These are phyloP conservation scores for Tulasnella sp. DNA, from an alignment of 768 basidiomycete genomes.

Conservation along the genomic window DNA sequence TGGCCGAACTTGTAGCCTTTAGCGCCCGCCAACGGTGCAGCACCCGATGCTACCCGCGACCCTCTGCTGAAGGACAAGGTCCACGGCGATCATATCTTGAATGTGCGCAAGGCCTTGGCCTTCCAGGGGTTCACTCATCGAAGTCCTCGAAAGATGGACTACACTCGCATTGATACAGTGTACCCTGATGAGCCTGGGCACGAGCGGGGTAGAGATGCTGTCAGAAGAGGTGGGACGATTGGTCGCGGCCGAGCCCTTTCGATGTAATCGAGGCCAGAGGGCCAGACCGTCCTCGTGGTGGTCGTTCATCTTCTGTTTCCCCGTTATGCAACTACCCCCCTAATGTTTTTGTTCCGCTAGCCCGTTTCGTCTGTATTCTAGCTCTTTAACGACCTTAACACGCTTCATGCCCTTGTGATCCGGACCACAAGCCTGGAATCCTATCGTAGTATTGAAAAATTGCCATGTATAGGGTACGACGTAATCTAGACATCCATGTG, in stretches of 20 bases:
- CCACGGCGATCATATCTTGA: constrained; percentile 79
- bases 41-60: constrained; percentile 79
- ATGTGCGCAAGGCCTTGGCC: constrained; percentile 83
- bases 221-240: constrained; percentile 53
- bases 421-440: background rate
- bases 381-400: constrained; percentile 6
- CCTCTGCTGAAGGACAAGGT: constrained; percentile 78
- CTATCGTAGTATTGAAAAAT: background rate
- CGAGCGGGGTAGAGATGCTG: constrained; percentile 46
- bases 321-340: background rate
- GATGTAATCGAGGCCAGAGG: constrained; percentile 41
- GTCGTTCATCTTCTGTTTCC: too few species aligned
- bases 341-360: background rate
- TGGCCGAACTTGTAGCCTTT: constrained; percentile 50
- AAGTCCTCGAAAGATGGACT: constrained; percentile 71
- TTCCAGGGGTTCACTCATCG: constrained; percentile 90
- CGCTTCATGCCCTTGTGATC: background rate
- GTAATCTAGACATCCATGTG: background rate
- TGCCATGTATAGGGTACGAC: background rate
- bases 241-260: constrained; percentile 78
- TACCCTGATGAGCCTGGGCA: constrained; percentile 44
- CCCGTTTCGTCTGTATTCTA: background rate
- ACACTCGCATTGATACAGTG: constrained; percentile 56
- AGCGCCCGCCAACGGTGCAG: constrained; percentile 78
- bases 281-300: background rate